Base-by-base conservation (phyloP, 2,329 filamentous ascomycete species). In the Pseudogymnoascus sp. region DNA sequence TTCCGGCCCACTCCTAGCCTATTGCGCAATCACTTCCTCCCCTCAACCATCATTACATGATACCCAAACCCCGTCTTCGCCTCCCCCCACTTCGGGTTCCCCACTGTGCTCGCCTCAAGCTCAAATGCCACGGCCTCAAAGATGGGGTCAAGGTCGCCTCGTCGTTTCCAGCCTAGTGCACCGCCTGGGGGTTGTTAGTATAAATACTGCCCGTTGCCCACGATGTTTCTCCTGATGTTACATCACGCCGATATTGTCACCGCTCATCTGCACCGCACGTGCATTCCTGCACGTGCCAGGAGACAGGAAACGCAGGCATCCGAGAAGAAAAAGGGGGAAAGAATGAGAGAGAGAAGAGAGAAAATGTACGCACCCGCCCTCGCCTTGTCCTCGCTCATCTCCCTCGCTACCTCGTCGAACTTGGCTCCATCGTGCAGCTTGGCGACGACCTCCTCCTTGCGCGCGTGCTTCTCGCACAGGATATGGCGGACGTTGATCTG, bases 371-470 rank as follows among this genome's bases (percentile, higher is more conserved):
- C 65, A 84, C 83, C 87, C 74, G 84, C 81, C 65, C 86, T 80
- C 4, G 88, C 88, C 77, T 93, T 92, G 74, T 93, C 89, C 75
- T 92, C 89, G 0, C 87, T 90, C 71, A 84, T 89, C 68, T 87
- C 83, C 62, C 83, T 78, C 9, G 89, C 89, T 5, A 92, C 88
- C 59, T 89, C 86, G 69, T 91, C 88, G 70, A 92, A 93, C 69
- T 88, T 90, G 60, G 80, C 80, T 1, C 88, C 88, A 3, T 75
- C 83, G 40, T 80, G 81, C 61, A 93, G 75, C 75, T 90, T 88
- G 63, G 82, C 82, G 15, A 91, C 73, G 0, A 89, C 89, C 72
- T 91, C 87, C 71, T 91, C 88, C 72, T 91, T 92, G 74, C 87
- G 90, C n/a, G 79, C 77, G 72, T 91, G 86, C 72, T 93, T 93